Conservation (phyloP, 306 rosid genomes). For the Dryas octopetala region DNA sequence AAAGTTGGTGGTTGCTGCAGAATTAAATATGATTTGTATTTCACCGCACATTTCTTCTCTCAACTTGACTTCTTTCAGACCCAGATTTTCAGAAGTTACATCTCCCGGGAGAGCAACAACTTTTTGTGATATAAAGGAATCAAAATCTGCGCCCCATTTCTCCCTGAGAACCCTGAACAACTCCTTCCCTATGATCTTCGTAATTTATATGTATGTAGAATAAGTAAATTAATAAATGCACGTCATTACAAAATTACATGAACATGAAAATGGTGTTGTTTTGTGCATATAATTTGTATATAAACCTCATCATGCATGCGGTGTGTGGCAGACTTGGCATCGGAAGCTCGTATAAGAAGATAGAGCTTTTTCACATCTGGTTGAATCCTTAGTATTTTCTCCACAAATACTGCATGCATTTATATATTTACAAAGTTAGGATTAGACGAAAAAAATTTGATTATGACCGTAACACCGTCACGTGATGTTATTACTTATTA, state of each 20-base stretch:
- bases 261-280: neutral
- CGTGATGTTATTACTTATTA: no score
- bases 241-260: neutral
- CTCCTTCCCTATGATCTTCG: conserved; percentile 17
- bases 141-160: conserved; percentile 9
- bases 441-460: no score
- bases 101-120: conserved; percentile 27
- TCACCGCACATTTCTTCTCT: conserved; percentile 9
- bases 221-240: neutral
- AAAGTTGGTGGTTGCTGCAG: conserved; percentile 40
- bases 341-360: conserved; percentile 14
- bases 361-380: conserved; percentile 22
- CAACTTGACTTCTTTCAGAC: conserved; percentile 20
- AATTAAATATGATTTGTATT: conserved; percentile 28
- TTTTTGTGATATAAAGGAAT: conserved; percentile 28
- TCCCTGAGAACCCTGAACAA: conserved; percentile 8
- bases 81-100: conserved; percentile 19
- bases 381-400: conserved; percentile 16
- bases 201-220: neutral
- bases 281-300: neutral
- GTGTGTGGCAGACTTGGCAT: conserved; percentile 6
- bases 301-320: conserved; percentile 21
- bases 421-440: neutral
- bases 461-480: no score
- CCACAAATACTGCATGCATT: conserved; percentile 15